Percentiles rank a stretch among this genome's conserved stretches.
Conservation (phyloP, 805 yeast genomes). For the Schwanniomyces yamadae region DNA sequence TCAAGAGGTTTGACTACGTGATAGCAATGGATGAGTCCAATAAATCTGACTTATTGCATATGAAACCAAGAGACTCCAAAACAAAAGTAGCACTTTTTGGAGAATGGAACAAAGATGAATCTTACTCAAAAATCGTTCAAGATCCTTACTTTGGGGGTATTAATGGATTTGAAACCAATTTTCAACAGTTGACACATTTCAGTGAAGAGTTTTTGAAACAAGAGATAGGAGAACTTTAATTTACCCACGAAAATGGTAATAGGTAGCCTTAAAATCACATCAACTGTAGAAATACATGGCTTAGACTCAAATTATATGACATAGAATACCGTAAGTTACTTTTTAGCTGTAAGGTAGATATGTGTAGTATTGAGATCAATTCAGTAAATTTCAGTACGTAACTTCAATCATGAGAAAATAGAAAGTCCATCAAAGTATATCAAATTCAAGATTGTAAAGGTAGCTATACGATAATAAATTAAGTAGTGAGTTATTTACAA, state of each 20-base stretch:
- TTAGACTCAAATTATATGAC: too few species aligned
- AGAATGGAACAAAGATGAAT: constrained; percentile 61
- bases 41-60: constrained; percentile 45
- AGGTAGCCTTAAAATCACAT: too few species aligned
- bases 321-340: too few species aligned
- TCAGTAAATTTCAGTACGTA: background rate
- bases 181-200: constrained; percentile 71
- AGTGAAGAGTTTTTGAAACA: constrained; percentile 63
- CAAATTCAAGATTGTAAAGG: too few species aligned
- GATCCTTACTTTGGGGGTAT: constrained; percentile 94
- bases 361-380: background rate
- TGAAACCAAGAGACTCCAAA: constrained; percentile 51
- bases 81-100: constrained; percentile 70
- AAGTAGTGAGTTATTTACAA: too few species aligned
- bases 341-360: background rate
- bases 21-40: constrained; percentile 73
- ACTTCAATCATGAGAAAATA: background rate
- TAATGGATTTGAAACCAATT: constrained; percentile 79
- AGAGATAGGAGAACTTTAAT: constrained; percentile 34
- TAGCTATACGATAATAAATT: too few species aligned
- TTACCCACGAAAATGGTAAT: background rate
- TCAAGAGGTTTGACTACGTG: constrained; percentile 60
- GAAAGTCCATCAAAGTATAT: background rate
- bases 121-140: constrained; percentile 59
- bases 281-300: too few species aligned